Evolutionary conservation across 2,329 filamentous ascomycete species (phyloP), one percentile per base, ranked within the genome.

Genomic region (Aspergillus pseudoterreus): DNA sequence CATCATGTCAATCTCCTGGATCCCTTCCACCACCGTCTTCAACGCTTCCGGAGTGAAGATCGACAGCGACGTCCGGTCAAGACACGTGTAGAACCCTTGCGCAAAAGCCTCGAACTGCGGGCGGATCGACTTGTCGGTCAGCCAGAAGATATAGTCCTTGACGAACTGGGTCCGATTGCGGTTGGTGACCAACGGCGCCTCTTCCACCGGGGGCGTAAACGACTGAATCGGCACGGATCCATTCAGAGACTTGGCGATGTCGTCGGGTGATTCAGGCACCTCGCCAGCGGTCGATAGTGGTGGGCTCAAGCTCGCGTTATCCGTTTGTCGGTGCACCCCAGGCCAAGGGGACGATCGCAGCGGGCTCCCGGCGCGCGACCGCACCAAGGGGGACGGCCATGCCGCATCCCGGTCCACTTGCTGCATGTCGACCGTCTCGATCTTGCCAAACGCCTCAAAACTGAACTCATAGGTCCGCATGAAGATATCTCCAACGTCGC

Each of bases 391-490:
- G 14, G 57, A 38, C 21, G 71, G 66, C 70, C 72, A 74, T 0
- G 61, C 54, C 9, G 67, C 62, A 55, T 74, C 68, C 43, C 66
- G 64, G 36, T 60, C 60, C 10, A 71, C 60, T 38, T 71, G 71
- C 42, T 76, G 65, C 77, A 85, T 83, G 59, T 84, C 74, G 30
- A 84, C 71, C n/a, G 75, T 75, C 51, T 82, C 63, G 10, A 75
- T 73, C 17, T 72, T 64, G 4, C 82, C 83, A 56, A 80, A 82
- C 0, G 73, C 76, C 45, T 83, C 78, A 47, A 84, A 81, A 21
- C 88, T 91, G 68, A 96, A 97, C 61, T 90, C 88, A 66, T 95
- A 96, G 0, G 90, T 92, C 50, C 90, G 81, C 51, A 85, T 80
- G 67, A 95, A 95, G 1, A 95, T 69, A 57, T 96, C 90, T 54